phyloP scores from a whole-genome alignment of 306 rosid species.

The Cicer yamashitae region DNA sequence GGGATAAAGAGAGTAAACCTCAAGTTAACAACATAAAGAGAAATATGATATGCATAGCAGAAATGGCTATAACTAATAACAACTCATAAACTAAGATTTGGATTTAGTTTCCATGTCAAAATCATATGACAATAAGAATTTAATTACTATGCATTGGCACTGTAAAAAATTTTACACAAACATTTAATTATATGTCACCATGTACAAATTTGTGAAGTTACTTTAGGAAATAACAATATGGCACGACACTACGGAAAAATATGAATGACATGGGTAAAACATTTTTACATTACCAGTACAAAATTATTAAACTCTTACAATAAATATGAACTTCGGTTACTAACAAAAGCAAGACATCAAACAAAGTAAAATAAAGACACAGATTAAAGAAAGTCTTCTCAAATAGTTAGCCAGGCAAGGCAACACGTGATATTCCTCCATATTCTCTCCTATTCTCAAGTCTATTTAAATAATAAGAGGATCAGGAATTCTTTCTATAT shows the following conservation, averaged over 20 bases:
- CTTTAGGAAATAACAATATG: not conserved
- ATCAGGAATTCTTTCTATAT: not conserved
- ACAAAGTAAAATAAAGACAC: slow-evolving; percentile 17
- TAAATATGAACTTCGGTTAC: not conserved
- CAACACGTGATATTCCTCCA: not conserved
- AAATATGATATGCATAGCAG: slow-evolving; percentile 18
- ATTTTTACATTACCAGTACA: too few relatives aligned
- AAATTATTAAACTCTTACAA: not conserved
- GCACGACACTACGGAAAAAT: not conserved
- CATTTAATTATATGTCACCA: too few relatives aligned
- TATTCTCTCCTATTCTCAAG: slow-evolving; percentile 4
- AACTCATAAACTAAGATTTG: slow-evolving; percentile 8
- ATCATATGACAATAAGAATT: slow-evolving; percentile 11
- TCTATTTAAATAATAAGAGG: slow-evolving; percentile 1
- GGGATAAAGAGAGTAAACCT: not conserved
- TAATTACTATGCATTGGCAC: not conserved
- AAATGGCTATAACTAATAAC: slow-evolving; percentile 5
- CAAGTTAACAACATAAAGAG: slow-evolving; percentile 8
- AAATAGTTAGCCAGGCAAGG: slow-evolving; percentile 1
- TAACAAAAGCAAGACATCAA: not conserved
- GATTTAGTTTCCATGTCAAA: slow-evolving; percentile 6
- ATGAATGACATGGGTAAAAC: too few relatives aligned
- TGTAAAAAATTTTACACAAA: not conserved
- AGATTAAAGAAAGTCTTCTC: not conserved
- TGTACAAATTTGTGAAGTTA: not conserved